phyloP scores from a whole-genome alignment of 176 grass and related monocot species.

The Musa itinerans region DNA sequence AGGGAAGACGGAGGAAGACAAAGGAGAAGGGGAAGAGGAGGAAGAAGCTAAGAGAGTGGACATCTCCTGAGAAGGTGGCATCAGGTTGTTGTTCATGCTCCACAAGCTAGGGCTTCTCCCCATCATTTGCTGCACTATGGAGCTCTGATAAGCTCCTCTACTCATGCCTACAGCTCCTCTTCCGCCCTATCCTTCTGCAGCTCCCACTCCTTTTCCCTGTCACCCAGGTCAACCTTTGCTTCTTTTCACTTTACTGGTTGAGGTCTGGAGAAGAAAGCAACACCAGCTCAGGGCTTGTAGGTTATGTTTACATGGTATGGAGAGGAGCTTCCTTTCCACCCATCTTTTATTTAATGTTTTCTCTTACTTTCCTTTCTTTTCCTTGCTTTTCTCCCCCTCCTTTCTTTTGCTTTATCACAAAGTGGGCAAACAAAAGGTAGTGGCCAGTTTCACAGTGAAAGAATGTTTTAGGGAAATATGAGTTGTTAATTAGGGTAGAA shows the following conservation, averaged over 20 bases:
- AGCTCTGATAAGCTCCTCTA: slow-evolving; percentile 1
- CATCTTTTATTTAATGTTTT: slow-evolving; percentile 2
- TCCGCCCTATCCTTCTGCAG: not conserved
- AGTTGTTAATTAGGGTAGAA: not conserved
- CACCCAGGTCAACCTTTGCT: slow-evolving; percentile 8
- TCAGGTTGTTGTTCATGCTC: not conserved
- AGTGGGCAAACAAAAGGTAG: slow-evolving; percentile 12
- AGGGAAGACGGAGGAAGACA: slow-evolving; percentile 38
- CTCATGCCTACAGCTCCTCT: not conserved
- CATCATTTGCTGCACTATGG: slow-evolving; percentile 12
- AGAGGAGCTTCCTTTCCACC: not conserved
- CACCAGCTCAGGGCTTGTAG: not conserved
- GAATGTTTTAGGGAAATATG: slow-evolving; percentile 4
- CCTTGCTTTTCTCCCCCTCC: not conserved
- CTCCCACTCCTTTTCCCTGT: not conserved
- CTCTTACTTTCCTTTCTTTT: not conserved
- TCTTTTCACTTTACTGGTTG: not conserved
- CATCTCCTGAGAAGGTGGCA: not conserved
- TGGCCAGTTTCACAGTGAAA: not conserved
- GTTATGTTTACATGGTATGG: not conserved
- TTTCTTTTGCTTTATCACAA: slow-evolving; percentile 20
- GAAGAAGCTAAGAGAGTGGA: not conserved
- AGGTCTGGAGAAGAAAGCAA: slow-evolving; percentile 2
- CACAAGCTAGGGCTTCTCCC: slow-evolving; percentile 6
- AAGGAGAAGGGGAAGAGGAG: slow-evolving; percentile 29